Evolutionary conservation across 2,329 filamentous ascomycete genomes (phyloP).

Genomic region (Phaeosphaeria sp.): DNA sequence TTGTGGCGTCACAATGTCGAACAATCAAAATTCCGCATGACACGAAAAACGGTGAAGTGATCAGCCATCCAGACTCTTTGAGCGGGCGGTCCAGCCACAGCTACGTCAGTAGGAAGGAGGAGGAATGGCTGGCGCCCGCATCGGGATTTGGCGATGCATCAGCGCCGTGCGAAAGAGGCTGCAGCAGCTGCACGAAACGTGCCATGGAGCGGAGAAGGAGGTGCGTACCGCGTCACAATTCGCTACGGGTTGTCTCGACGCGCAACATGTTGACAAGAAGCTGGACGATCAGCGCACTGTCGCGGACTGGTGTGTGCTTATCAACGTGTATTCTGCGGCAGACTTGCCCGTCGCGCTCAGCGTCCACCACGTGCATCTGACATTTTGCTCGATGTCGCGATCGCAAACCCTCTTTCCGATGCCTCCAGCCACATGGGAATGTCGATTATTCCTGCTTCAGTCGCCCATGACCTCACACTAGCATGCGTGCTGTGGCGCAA

Average conservation of each 20-base stretch:
- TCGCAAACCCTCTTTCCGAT: background rate
- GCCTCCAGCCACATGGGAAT: conserved; percentile 1
- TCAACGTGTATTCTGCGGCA: background rate
- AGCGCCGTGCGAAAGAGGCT: background rate
- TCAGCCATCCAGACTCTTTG: background rate
- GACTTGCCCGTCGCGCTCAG: background rate
- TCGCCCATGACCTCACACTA: conserved; percentile 3
- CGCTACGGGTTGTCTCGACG: background rate
- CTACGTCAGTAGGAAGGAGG: background rate
- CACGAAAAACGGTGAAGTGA: background rate
- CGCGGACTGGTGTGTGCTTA: background rate
- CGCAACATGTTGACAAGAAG: background rate
- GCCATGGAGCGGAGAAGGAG: conserved; percentile 8
- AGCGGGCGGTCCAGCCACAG: background rate
- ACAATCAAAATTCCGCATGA: conserved; percentile 1
- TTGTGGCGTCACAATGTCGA: conserved; percentile 4
- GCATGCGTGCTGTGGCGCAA: background rate
- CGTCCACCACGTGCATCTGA: background rate
- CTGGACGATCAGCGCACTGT: background rate
- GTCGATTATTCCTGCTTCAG: conserved; percentile 21
- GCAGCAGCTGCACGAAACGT: background rate
- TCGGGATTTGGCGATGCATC: background rate
- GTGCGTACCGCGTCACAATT: background rate
- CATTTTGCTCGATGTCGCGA: background rate
- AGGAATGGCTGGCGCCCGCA: background rate